phyloP scores from a whole-genome alignment of 805 yeast genomes.

The Starmerella vitae region DNA sequence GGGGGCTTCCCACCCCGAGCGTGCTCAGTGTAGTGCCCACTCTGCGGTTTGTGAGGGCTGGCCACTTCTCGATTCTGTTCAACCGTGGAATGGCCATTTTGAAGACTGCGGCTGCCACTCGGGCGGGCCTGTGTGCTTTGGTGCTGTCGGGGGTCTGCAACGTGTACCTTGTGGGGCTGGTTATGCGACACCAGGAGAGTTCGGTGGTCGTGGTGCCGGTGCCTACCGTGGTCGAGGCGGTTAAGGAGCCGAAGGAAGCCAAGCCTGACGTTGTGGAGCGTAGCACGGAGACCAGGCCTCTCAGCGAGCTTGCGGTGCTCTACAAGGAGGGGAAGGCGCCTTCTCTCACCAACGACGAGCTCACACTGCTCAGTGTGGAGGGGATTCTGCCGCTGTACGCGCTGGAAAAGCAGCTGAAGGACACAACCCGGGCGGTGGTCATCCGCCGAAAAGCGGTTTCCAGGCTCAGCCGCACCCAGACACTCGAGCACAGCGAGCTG shows the following conservation, averaged over 20 bases:
- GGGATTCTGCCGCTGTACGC: conserved; percentile 89
- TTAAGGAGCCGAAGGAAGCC: not conserved
- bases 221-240: conserved; percentile 18
- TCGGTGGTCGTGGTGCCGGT: conserved; percentile 25
- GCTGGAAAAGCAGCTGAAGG: conserved; percentile 78
- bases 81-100: conserved; percentile 8
- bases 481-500: conserved; percentile 52
- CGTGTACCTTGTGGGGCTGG: conserved; percentile 57
- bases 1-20: conserved; percentile 15
- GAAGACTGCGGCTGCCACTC: conserved; percentile 12
- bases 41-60: conserved; percentile 25
- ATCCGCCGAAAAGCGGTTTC: conserved; percentile 92
- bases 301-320: conserved; percentile 49
- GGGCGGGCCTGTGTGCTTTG: conserved; percentile 51
- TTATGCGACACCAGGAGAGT: conserved; percentile 39
- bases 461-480: conserved; percentile 65
- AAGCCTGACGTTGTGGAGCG: not conserved
- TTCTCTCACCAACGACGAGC: conserved; percentile 56
- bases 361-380: conserved; percentile 50
- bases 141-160: conserved; percentile 68
- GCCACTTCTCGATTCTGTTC: conserved; percentile 10
- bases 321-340: conserved; percentile 61
- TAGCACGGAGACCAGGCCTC: conserved; percentile 15
- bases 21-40: conserved; percentile 31
- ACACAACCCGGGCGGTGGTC: conserved; percentile 82